phyloP scores from a whole-genome alignment of 768 basidiomycete genomes.

The Trametes gibbosa region DNA sequence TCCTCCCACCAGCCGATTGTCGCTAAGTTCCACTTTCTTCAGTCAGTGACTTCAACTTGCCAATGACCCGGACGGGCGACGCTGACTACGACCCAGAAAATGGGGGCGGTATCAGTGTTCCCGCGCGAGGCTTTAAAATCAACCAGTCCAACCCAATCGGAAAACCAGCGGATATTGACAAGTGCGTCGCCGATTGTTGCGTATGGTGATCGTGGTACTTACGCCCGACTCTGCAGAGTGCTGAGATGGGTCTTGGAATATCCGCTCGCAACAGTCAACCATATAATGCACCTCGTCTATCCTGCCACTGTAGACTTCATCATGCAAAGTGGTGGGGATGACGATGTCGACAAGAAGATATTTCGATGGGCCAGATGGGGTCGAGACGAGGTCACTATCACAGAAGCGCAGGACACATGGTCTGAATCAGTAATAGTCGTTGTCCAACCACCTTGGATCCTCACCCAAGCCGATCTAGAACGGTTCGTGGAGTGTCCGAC shows the following conservation, averaged over 20 bases:
- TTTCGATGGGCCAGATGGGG: slow-evolving; percentile 23
- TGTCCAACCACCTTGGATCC: slow-evolving; percentile 41
- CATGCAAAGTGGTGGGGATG: slow-evolving; percentile 25
- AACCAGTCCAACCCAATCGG: slow-evolving; percentile 21
- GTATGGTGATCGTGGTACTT: not conserved
- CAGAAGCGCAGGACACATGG: slow-evolving; percentile 6
- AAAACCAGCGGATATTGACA: slow-evolving; percentile 40
- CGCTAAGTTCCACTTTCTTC: slow-evolving; percentile 17
- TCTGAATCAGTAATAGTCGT: slow-evolving; percentile 29
- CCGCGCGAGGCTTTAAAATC: slow-evolving; percentile 29
- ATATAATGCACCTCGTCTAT: slow-evolving; percentile 35
- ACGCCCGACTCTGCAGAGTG: slow-evolving; percentile 33
- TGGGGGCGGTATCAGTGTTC: slow-evolving; percentile 15
- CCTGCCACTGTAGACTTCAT: slow-evolving; percentile 31
- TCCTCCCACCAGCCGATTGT: not conserved
- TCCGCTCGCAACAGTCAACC: slow-evolving; percentile 50
- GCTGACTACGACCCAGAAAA: slow-evolving; percentile 35
- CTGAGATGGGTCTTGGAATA: slow-evolving; percentile 48
- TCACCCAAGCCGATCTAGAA: slow-evolving; percentile 34
- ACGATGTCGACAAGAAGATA: slow-evolving; percentile 17
- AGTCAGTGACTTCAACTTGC: slow-evolving; percentile 42
- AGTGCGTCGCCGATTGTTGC: slow-evolving; percentile 31
- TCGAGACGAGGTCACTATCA: not conserved
- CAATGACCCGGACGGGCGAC: slow-evolving; percentile 28
- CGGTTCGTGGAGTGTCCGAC: slow-evolving; percentile 24